Base-by-base conservation (phyloP, 805 yeast species). In the Suhomyces vadensis region DNA sequence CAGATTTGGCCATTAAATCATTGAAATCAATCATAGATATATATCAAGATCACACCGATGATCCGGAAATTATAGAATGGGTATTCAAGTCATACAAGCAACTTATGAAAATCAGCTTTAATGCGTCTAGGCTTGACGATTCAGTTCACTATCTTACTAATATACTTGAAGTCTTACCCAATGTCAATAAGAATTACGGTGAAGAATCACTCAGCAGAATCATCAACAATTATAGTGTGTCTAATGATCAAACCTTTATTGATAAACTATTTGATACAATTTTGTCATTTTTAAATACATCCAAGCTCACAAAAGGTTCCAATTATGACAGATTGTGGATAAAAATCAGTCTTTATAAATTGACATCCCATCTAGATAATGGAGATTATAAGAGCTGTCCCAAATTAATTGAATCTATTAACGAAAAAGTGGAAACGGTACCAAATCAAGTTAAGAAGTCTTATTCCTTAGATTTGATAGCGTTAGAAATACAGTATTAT, bases 401-500 rank as follows among this genome's bases (percentile, higher is more conserved):
- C 5, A 41, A 35, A 1, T 51, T 77, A 3, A 59, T 80, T 6
- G 42, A 52, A 1, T 42, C 48, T 5, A 62, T 81, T 27, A 75
- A 79, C 42, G 33, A 42, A 2, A 65, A 64, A 29, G 61, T 79
- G 6, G 59, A 59, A 4, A 36, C 35, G 1, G 70, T 73, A 0
- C 57, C 76, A 6, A 83, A 78, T 29, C 64, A 75, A 45, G 67
- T 76, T 0, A 68, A 60, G 41, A 75, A 67, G 48, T 65, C 80
- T 0, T 77, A 71, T 48, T 60, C 79, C 16, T 62, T 87, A 31
- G 95, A 87, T 46, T 71, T 83, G 1, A 73, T 84, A 16, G 86
- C 94, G 0, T 71, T 80, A 3, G 85, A 84, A 55, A 83, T 87
- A 46, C 77, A 77, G 43, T 71, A 79, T 35, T 67, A 73, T 25